These are phyloP conservation scores for Lactarius pseudohatsudake DNA, from an alignment of 768 basidiomycete genomes.

Conservation along the genomic window DNA sequence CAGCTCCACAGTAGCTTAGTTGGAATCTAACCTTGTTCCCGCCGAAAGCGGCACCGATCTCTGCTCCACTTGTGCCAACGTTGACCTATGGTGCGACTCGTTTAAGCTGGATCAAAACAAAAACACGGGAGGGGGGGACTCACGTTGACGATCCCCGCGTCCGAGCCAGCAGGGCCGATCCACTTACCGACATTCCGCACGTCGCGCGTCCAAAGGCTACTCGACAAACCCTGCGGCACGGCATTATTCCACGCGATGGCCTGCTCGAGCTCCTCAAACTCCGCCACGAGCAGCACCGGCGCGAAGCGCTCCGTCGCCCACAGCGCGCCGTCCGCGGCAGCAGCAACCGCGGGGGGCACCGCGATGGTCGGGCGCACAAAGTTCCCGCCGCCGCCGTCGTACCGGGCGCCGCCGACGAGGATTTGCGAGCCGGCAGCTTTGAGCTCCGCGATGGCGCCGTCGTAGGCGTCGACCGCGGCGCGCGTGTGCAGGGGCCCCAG, in stretches of 20 bases:
- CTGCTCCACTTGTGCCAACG: conserved; percentile 66
- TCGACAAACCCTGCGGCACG: conserved; percentile 90
- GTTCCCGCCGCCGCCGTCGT: conserved; percentile 53
- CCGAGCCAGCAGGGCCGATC: conserved; percentile 88
- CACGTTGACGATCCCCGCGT: conserved; percentile 91
- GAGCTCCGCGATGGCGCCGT: conserved; percentile 58
- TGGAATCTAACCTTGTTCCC: conserved; percentile 74
- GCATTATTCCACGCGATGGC: conserved; percentile 90
- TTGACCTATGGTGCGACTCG: conserved; percentile 49
- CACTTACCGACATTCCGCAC: conserved; percentile 84
- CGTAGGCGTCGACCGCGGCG: conserved; percentile 67
- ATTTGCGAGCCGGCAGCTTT: conserved; percentile 70
- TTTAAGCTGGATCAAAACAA: not conserved
- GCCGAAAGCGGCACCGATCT: conserved; percentile 87
- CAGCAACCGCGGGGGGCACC: conserved; percentile 41
- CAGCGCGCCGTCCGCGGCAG: conserved; percentile 50
- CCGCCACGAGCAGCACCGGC: conserved; percentile 81
- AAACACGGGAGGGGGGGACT: conserved; percentile 29
- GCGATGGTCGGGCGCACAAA: conserved; percentile 90
- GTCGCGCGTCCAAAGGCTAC: conserved; percentile 88
- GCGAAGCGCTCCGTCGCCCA: conserved; percentile 87
- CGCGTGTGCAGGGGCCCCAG: conserved; percentile 84
- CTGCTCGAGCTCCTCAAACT: conserved; percentile 84
- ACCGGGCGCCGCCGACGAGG: conserved; percentile 49
- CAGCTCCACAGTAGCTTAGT: not conserved